Base-by-base conservation (phyloP, 116 monocot genomes). In the Posidonia oceanica region DNA sequence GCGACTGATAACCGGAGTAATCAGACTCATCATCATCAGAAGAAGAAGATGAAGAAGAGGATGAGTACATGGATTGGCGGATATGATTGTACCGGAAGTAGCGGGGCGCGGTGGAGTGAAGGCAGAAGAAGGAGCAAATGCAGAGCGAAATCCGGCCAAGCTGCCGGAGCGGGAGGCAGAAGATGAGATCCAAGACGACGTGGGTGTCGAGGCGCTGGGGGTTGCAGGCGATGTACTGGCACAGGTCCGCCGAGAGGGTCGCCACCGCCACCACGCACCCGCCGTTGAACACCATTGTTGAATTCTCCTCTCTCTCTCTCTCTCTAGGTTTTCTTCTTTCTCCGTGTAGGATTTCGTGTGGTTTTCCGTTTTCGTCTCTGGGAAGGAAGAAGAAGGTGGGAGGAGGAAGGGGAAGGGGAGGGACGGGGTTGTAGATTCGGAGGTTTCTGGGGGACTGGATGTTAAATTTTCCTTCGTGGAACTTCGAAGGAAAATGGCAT, bases 101-200 rank as follows among this genome's bases (percentile, higher is more conserved):
- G 63, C 11, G 59, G 48, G 17, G 53, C 54, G 42, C 2, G 40
- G n/a, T 60, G 41, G 65, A 57, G 14, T 85, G 89, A 37, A 85
- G 64, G 73, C 86, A 89, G 71, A 86, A 73, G 84, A 86, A 86
- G 40, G 83, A 83, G 80, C 84, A 82, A 65, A 89, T 11, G 77
- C 81, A 79, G 72, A 77, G 59, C 53, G 77, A 75, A 36, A 90
- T 65, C 39, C 86, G 77, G 64, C 81, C 84, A 61, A 83, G 79
- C 40, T 85, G 83, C 51, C 66, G 73, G 42, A 83, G 79, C 36
- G 86, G 90, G 52, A 81, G 66, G 71, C 73, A 82, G 74, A 69
- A 84, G 78, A 90, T 69, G 57, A 86, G 81, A 58, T 80, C 70
- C 23, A 90, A 79, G 36, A 86, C 73, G 61, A 86, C 75, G 16